Base-by-base conservation (phyloP, 129 eudicot genomes). In the Glebionis coronaria region DNA sequence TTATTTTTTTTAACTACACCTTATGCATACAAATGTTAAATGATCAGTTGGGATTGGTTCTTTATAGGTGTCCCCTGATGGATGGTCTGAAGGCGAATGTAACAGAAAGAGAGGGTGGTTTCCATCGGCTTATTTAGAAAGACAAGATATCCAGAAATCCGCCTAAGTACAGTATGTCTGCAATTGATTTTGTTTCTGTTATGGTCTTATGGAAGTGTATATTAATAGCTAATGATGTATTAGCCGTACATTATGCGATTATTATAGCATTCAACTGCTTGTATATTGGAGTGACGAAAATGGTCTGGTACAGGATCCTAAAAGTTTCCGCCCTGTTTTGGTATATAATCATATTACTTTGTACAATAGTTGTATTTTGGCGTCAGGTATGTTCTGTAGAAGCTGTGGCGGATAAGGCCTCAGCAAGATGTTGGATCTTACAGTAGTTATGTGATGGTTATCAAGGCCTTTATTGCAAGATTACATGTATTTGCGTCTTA, bases 71-170 rank as follows among this genome's bases (percentile, higher is more conserved):
- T 76, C 83, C 63, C 73, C 92, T 35, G 82, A 81, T 76, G 98
- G 98, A 65, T 91, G 98, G 96, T 88, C 96, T 12, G 93, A 91
- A 85, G 98, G 96, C 9, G 92, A 91, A 84, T 82, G 91, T 80
- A 83, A 72, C 25, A 95, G 96, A 3, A 76, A 84, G 56, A 76
- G 83, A 12, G 98, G 98, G 29, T 91, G 98, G 98, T 91, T 91
- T 74, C 98, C 98, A 13, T 91, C 98, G 0, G 96, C 98, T 11
- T 91, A 85, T 70, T 76, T 88, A 18, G 88, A 83, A 80, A 88
- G 74, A 65, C 75, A 49, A 70, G 91, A 85, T 11, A 44, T 40
- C 9, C 20, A 27, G 9, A 51, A 76, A 29, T 21, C 54, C 13
- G 68, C 50, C 38, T 68, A 68, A 53, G 12, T 10, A 44, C 5